A percentile compares a stretch with the other conserved stretches of the same genome.
These are phyloP conservation scores for Golubevia pallescens DNA, from an alignment of 1,284 basidiomycete genomes.

Conservation along the genomic window DNA sequence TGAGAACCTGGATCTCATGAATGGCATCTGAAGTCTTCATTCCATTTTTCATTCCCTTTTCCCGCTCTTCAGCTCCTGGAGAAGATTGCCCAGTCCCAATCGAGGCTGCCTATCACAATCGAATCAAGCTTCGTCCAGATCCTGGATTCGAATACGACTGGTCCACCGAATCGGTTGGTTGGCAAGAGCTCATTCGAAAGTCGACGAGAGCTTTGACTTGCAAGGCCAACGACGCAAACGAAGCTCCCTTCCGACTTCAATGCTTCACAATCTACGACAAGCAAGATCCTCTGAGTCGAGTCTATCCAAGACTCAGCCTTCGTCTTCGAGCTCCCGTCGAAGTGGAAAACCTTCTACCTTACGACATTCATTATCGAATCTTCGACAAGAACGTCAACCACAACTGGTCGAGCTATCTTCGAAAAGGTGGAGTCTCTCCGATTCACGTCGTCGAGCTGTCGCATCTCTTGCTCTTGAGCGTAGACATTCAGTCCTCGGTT, in stretches of 20 bases:
- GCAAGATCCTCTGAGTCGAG: conserved; percentile 69
- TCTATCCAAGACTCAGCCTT: conserved; percentile 81
- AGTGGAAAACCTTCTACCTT: conserved; percentile 93
- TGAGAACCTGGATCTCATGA: conserved; percentile 11
- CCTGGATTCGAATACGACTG: conserved; percentile 94
- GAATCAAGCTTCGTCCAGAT: conserved; percentile 88
- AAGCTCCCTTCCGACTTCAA: conserved; percentile 95
- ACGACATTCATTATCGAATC: conserved; percentile 89
- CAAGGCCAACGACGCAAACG: conserved; percentile 78
- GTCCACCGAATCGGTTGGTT: conserved; percentile 81
- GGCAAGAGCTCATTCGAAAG: conserved; percentile 82
- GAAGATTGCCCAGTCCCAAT: conserved; percentile 88
- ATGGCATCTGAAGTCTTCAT: not conserved
- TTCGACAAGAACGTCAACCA: conserved; percentile 95
- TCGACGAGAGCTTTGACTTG: conserved; percentile 84
- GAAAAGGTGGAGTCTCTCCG: conserved; percentile 92
- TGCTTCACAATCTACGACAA: conserved; percentile 84
- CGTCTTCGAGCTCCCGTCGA: conserved; percentile 93
- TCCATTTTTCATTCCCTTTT: conserved; percentile 2
- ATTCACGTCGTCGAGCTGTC: conserved; percentile 93
- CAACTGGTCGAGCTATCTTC: conserved; percentile 80
- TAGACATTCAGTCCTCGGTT: conserved; percentile 79
- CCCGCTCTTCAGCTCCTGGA: conserved; percentile 72
- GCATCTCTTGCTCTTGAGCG: conserved; percentile 91
- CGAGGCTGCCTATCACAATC: conserved; percentile 82